Evolutionary conservation across 202 grass and related monocot genomes (phyloP), one percentile per base, ranked within the genome.

Genomic region (Cymbopogon flexuosus): DNA sequence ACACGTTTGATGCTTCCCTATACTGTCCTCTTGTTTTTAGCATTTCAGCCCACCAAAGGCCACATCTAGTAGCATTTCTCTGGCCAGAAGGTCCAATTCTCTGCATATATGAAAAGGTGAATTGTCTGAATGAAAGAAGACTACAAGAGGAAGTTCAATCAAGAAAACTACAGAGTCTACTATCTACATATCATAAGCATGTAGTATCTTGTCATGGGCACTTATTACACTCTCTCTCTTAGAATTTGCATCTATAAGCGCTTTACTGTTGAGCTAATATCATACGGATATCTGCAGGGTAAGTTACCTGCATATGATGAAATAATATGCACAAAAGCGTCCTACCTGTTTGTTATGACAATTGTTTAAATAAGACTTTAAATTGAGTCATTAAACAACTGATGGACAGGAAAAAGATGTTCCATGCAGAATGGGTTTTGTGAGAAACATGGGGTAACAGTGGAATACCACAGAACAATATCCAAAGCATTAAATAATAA

Each of bases 11-110:
- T 61, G 92, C 96, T 70, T 99, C 96, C 84, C 80, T 96, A 62
- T 88, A 93, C 15, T 96, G 96, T 40, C 83, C 87, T 65, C 85
- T 93, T 60, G 92, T 83, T 88, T 95, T 96, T 62, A 96, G 92
- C 96, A 99, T 99, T 74, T 99, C 96, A 70, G 96, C 90, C 96
- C 92, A 99, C 96, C 92, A 99, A 63, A 99, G 83, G 16, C 96
- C 96, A 83, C 96, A 96, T 89, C 96, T 99, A 69, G 92, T 85
- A 72, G 96, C 88, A 85, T 96, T 87, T 91, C 96, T 93, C 78
- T 95, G 87, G 40, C 92, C 85, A 65, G 90, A 91, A 8, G 92
- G 84, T 78, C 92, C 96, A 84, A 93, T 84, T 84, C 86, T 95
- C 96, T 99, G 90, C 62, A 87, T 54, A 86, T 43, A 82, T 63